A percentile compares a stretch with the other conserved stretches of the same genome.
phyloP scores from a whole-genome alignment of 2,329 filamentous ascomycete genomes.

The Metarhizium humberi region DNA sequence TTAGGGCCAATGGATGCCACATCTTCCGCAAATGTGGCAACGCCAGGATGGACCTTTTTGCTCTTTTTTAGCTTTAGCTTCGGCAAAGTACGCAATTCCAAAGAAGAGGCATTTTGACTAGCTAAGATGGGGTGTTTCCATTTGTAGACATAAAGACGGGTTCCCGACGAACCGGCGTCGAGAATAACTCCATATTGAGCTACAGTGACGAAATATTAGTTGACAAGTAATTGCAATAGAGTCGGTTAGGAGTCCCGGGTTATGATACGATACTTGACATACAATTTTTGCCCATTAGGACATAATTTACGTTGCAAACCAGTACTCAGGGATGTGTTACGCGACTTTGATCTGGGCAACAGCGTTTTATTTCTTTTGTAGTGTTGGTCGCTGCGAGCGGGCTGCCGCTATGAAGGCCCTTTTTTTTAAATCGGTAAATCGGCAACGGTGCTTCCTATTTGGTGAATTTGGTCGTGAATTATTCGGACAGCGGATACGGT shows the following conservation, averaged over 20 bases:
- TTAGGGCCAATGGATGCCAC: slow-evolving; percentile 70
- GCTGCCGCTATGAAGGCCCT: neutral
- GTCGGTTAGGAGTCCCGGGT: neutral
- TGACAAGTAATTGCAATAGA: neutral
- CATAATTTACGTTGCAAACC: neutral
- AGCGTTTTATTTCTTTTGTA: neutral
- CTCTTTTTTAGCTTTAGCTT: slow-evolving; percentile 77
- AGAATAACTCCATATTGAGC: slow-evolving; percentile 85
- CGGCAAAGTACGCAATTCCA: slow-evolving; percentile 56
- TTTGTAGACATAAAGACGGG: slow-evolving; percentile 85
- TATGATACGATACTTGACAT: slow-evolving; percentile 2
- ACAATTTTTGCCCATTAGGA: slow-evolving; percentile 21
- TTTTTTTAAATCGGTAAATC: neutral
- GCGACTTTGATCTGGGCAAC: neutral
- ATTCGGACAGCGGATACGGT: neutral
- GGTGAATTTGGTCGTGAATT: neutral
- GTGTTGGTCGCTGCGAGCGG: neutral
- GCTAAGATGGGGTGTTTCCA: slow-evolving; percentile 74
- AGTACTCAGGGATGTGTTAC: neutral
- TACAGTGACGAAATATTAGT: slow-evolving; percentile 15
- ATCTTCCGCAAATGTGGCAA: slow-evolving; percentile 79
- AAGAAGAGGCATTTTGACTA: slow-evolving; percentile 35
- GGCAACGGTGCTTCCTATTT: neutral
- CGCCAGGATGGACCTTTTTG: slow-evolving; percentile 87
- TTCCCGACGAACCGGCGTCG: slow-evolving; percentile 96